Conservation (phyloP, 495 filamentous ascomycete species). For the Neurospora sp. region DNA sequence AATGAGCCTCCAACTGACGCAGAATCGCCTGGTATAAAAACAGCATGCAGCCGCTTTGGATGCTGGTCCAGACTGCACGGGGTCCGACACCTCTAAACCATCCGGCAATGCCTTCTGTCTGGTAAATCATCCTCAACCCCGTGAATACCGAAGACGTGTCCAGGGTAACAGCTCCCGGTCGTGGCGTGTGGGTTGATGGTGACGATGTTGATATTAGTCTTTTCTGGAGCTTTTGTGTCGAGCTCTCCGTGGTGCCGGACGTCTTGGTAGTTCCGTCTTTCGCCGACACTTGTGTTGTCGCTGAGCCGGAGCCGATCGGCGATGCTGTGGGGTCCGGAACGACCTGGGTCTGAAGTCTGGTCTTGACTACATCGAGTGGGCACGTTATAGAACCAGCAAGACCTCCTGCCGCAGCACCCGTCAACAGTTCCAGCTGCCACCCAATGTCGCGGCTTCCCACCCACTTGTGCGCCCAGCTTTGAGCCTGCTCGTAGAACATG, state of each 20-base stretch:
- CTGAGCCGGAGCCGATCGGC: background rate
- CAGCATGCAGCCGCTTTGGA: slow-evolving; percentile 94
- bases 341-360: slow-evolving; percentile 89
- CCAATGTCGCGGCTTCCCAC: slow-evolving; percentile 66
- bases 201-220: slow-evolving; percentile 78
- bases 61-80: slow-evolving; percentile 91
- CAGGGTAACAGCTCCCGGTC: slow-evolving; percentile 62
- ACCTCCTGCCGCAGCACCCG: slow-evolving; percentile 84
- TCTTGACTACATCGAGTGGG: slow-evolving; percentile 96
- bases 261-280: slow-evolving; percentile 10
- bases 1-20: slow-evolving; percentile 54
- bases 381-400: slow-evolving; percentile 92
- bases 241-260: slow-evolving; percentile 5
- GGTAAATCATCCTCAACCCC: slow-evolving; percentile 78
- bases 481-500: slow-evolving; percentile 95
- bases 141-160: slow-evolving; percentile 83
- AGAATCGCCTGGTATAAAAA: slow-evolving; percentile 88
- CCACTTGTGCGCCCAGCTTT: slow-evolving; percentile 67
- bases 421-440: slow-evolving; percentile 72
- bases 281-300: background rate
- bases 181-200: slow-evolving; percentile 66
- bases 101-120: slow-evolving; percentile 73
- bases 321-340: slow-evolving; percentile 31
- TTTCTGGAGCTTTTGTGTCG: slow-evolving; percentile 34
- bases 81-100: slow-evolving; percentile 96